phyloP scores from a whole-genome alignment of 2,329 filamentous ascomycete genomes.

The Pyrenochaeta sp. region DNA sequence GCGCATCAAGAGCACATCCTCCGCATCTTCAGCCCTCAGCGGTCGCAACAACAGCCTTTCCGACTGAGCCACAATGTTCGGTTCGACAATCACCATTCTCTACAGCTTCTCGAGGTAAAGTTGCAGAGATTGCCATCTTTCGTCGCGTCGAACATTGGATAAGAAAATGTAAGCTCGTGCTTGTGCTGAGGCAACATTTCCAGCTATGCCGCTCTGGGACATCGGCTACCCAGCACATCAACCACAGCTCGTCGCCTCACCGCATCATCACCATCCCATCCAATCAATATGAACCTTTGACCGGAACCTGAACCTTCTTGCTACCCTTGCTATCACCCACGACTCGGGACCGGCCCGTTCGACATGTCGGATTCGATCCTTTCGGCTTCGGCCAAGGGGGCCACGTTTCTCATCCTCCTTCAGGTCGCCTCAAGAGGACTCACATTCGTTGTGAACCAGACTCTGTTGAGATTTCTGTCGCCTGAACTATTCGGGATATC shows the following conservation, averaged over 20 bases:
- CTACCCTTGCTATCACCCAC: slow-evolving; percentile 11
- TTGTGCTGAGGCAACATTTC: slow-evolving; percentile 17
- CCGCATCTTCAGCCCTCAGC: slow-evolving; percentile 58
- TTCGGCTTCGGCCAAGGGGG: slow-evolving; percentile 69
- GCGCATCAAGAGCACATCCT: slow-evolving; percentile 61
- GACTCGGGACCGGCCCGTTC: slow-evolving; percentile 6
- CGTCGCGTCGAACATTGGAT: slow-evolving; percentile 26
- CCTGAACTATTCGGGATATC: slow-evolving; percentile 84
- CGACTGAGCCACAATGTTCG: slow-evolving; percentile 50
- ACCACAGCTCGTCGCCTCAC: slow-evolving; percentile 27
- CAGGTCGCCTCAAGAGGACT: slow-evolving; percentile 86
- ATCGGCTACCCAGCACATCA: slow-evolving; percentile 24
- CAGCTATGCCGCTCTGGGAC: slow-evolving; percentile 30
- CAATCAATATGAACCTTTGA: slow-evolving; percentile 34
- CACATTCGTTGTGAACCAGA: slow-evolving; percentile 91
- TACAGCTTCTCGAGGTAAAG: slow-evolving; percentile 3
- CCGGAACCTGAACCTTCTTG: slow-evolving; percentile 8
- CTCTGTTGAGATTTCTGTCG: slow-evolving; percentile 86
- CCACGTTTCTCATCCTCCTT: slow-evolving; percentile 84
- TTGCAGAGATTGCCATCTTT: slow-evolving; percentile 29
- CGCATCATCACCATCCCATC: slow-evolving; percentile 19
- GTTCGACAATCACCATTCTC: slow-evolving; percentile 45
- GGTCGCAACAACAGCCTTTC: slow-evolving; percentile 64
- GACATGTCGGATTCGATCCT: slow-evolving; percentile 45
- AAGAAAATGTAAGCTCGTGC: slow-evolving; percentile 25